Percentiles rank a stretch among this genome's conserved stretches.
Conservation (phyloP, 805 yeast genomes). For the Blastobotrys peoriensis region DNA sequence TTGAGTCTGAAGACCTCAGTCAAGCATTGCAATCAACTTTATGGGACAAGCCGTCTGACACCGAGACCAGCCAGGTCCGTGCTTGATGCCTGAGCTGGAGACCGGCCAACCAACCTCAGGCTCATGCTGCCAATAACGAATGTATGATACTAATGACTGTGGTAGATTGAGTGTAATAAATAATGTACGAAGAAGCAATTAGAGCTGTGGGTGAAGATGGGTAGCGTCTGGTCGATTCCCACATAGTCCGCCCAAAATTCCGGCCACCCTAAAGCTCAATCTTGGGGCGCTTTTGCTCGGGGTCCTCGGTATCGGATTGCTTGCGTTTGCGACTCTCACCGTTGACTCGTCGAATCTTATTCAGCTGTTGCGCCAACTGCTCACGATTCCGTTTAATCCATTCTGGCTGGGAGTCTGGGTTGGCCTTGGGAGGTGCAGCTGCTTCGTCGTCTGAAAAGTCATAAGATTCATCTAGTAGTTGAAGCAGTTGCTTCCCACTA, state of each 20-base stretch:
- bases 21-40: background rate
- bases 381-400: conserved; percentile 19
- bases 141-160: no score
- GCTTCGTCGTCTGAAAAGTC: conserved; percentile 16
- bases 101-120: background rate
- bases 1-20: background rate
- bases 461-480: conserved; percentile 8
- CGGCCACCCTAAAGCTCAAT: no score
- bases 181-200: background rate
- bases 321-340: background rate
- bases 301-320: conserved; percentile 1
- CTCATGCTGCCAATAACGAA: no score
- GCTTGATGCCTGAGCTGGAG: background rate
- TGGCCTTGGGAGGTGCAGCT: conserved; percentile 7
- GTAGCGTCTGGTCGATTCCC: background rate
- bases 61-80: background rate
- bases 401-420: conserved; percentile 17
- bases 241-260: background rate
- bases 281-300: background rate
- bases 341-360: background rate
- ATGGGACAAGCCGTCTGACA: background rate
- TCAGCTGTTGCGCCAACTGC: background rate
- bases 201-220: no score
- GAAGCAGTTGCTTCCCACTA: conserved; percentile 7
- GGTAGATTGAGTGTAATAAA: background rate